Base-by-base conservation (phyloP, 208 protist species). In the Trypanosoma boissoni region DNA sequence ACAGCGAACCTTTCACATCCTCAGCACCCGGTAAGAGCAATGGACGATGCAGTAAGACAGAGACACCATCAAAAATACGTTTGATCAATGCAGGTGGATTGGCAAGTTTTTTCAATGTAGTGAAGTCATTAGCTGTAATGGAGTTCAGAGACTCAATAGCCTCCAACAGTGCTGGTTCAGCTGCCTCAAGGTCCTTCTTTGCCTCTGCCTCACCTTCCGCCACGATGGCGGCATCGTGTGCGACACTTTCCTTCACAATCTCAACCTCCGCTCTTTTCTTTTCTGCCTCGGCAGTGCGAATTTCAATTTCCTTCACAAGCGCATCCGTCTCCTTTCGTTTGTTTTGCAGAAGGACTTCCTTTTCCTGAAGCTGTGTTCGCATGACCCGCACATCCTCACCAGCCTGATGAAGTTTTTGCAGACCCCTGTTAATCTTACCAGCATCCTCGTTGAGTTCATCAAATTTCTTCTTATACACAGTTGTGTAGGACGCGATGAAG, bases 11-110 rank as follows among this genome's bases (percentile, higher is more conserved):
- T 68, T 95, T 95, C 55, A 94, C 87, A 53, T 75, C 67, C 74
- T 94, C 87, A 27, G 72, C 74, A 14, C 83, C 81, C 3, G 83
- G 86, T 37, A 90, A 71, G 27, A 83, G 58, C 4, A 97, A 60
- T 4, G 84, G 70, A 49, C 82, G 82, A 61, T 93, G 80, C 46
- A 92, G 78, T 55, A 98, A 68, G 26, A 99, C 92, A 9, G 96
- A 86, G n/a, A 99, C 98, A 54, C 92, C 88, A 71, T 99, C 98
- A 68, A 99, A 95, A 74, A 99, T 97, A 62, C 94, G 86, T 78
- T 98, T 98, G 69, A 99, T 98, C 27, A 99, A 72, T 46, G 94
- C 82, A 21, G 97, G 97, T 28, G 98, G 98, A 68, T 97, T 97
- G 12, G 92, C 84, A 20, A 99, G 77, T 68, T 92, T 95, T 77